Evolutionary conservation across 139 green algal genomes (phyloP), one percentile per base, ranked within the genome.

Genomic region (Chlamydomonas schloesseri): DNA sequence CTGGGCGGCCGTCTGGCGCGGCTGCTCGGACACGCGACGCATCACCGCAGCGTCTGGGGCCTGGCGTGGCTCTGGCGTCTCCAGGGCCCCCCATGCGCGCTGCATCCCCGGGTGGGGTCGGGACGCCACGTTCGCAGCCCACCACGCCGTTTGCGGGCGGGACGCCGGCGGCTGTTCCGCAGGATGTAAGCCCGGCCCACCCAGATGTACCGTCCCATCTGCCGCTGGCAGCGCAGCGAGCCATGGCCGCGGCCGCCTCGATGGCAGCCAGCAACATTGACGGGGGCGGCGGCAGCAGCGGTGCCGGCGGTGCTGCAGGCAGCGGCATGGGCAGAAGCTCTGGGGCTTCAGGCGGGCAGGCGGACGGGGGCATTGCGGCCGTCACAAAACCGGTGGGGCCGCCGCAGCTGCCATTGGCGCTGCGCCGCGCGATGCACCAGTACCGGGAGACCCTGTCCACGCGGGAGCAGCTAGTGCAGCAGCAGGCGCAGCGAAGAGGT

Each of bases 191-290:
- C 8, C 42, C 42, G 42, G 42, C 42, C 6, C 42, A 50, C 42
- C 42, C 42, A 5, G 42, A 50, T 8, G 42, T 50, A 8, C 42
- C 42, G 42, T 69, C 67, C 8, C 67, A 85, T 46, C 68, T 85
- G 67, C 79, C 79, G 47, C 47, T 85, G 3, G 79, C 67, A 10
- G 79, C 79, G 24, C 79, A 85, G 67, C 79, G 79, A 21, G 79
- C 79, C 14, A 24, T 85, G 46, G n/a, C 79, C 17, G 79, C 79
- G 2, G 79, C 50, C 1, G 79, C 79, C 23, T 47, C 79, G 21
- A 58, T 77, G 67, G 67, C 36, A 3, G 72, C 10, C 42, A 50
- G 42, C 42, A 50, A 50, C 42, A 5, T 8, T n/a, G 64, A 17
- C 78, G 64, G 64, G n/a, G n/a, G n/a, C 8, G 0, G 28, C 28